phyloP scores from a whole-genome alignment of 2,329 filamentous ascomycete species.

The Verticillium nonalfalfae region DNA sequence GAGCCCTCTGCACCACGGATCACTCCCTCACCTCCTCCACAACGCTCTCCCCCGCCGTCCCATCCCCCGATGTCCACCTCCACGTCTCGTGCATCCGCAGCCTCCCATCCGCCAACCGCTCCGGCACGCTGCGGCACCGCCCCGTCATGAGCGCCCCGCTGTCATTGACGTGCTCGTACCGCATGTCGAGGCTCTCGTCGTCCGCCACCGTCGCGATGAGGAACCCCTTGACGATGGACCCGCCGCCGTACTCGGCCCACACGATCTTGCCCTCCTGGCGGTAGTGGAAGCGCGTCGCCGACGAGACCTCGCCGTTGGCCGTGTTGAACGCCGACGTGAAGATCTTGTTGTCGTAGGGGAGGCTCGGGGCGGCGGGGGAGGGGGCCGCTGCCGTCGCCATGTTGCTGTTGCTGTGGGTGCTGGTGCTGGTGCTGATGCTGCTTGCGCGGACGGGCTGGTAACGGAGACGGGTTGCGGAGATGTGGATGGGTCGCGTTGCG shows the following conservation, averaged over 20 bases:
- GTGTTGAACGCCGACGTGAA: constrained; percentile 8
- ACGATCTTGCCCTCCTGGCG: constrained; percentile 17
- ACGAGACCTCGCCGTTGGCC: constrained; percentile 16
- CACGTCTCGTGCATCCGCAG: constrained; percentile 19
- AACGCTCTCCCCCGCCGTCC: constrained; percentile 13
- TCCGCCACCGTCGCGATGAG: constrained; percentile 14
- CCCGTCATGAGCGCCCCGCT: constrained; percentile 18
- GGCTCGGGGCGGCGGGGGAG: neutral
- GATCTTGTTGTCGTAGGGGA: neutral
- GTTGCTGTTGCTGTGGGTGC: neutral
- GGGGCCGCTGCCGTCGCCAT: neutral
- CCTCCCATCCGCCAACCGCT: constrained; percentile 15
- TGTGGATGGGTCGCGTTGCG: neutral
- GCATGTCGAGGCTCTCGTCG: constrained; percentile 17
- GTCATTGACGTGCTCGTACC: constrained; percentile 18
- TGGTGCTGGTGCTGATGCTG: neutral
- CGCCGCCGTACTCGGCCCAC: constrained; percentile 19
- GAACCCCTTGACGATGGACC: constrained; percentile 14
- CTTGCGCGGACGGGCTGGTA: too few species aligned
- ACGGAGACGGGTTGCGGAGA: neutral
- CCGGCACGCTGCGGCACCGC: constrained; percentile 13
- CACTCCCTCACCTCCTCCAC: constrained; percentile 16
- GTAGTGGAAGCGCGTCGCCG: constrained; percentile 17
- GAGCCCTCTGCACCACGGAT: too few species aligned
- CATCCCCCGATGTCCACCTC: constrained; percentile 17